phyloP scores from a whole-genome alignment of 192 early-diverging fungal species.

The Coemansia erecta region DNA sequence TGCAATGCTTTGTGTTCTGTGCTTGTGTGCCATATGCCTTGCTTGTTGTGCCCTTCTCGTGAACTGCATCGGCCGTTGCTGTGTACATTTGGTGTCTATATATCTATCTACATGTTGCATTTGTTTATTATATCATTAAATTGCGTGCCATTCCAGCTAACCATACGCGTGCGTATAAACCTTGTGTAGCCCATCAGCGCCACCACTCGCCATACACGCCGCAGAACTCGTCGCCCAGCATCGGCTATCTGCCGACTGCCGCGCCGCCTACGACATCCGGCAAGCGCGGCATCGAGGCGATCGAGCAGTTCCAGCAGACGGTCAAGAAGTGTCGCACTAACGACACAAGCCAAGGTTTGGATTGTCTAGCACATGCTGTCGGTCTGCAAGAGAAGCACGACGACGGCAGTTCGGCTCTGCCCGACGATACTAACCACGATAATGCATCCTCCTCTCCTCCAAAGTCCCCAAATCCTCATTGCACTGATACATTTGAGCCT shows the following conservation, averaged over 20 bases:
- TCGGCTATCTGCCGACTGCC: conserved; percentile 30
- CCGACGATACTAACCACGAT: conserved; percentile 20
- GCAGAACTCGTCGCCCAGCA: conserved; percentile 29
- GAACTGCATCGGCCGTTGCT: no score
- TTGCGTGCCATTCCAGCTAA: no score
- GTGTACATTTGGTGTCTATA: no score
- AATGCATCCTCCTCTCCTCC: conserved; percentile 20
- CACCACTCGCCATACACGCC: conserved; percentile 43
- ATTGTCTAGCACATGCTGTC: conserved; percentile 56
- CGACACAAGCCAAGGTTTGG: conserved; percentile 54
- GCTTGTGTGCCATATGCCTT: no score
- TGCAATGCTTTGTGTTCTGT: no score
- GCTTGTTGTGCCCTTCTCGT: no score
- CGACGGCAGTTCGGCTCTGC: conserved; percentile 24
- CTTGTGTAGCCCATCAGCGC: conserved; percentile 19
- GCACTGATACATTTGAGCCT: conserved; percentile 2
- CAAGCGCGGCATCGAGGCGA: conserved; percentile 49
- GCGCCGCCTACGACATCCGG: conserved; percentile 2
- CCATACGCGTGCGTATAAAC: no score
- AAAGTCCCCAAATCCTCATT: conserved; percentile 6
- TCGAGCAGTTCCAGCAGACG: conserved; percentile 51
- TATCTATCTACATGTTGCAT: no score
- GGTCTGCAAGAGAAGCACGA: conserved; percentile 48
- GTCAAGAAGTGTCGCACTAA: conserved; percentile 45
- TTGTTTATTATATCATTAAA: no score